phyloP scores from a whole-genome alignment of 2,329 filamentous ascomycete genomes.

The Scortechinia acanthostroma region DNA sequence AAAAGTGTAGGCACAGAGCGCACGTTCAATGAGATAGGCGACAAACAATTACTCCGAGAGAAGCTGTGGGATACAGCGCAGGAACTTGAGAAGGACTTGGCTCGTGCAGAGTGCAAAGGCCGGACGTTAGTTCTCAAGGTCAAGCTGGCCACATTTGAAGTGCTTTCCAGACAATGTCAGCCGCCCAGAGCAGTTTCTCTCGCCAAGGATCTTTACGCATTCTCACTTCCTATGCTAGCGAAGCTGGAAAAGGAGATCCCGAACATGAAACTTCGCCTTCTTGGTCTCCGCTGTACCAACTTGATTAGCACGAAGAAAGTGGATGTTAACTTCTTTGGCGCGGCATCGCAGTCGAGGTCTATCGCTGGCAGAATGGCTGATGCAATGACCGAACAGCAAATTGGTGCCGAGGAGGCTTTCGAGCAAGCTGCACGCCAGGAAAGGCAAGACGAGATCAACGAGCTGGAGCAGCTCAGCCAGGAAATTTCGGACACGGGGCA shows the following conservation, averaged over 20 bases:
- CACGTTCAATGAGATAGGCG: constrained; percentile 61
- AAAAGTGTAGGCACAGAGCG: constrained; percentile 69
- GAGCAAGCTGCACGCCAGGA: neutral
- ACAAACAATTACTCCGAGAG: constrained; percentile 45
- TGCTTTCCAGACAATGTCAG: constrained; percentile 57
- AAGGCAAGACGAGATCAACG: neutral
- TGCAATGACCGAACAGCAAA: neutral
- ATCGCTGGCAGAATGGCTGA: neutral
- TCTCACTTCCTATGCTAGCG: constrained; percentile 56
- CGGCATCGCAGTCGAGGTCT: constrained; percentile 8
- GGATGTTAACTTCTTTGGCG: constrained; percentile 53
- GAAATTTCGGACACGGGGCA: neutral
- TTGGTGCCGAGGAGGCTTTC: neutral
- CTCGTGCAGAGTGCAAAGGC: constrained; percentile 58
- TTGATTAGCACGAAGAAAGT: constrained; percentile 60
- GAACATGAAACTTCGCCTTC: constrained; percentile 54
- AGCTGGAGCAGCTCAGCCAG: constrained; percentile 1
- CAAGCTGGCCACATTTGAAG: constrained; percentile 68
- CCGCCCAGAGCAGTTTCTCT: constrained; percentile 51
- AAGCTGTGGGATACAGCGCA: constrained; percentile 58
- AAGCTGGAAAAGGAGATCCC: constrained; percentile 65
- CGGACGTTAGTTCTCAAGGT: constrained; percentile 66
- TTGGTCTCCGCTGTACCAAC: constrained; percentile 64
- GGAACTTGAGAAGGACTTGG: constrained; percentile 62
- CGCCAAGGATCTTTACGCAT: constrained; percentile 62